phyloP scores from a whole-genome alignment of 1,139 yeast species.

The Kodamaea ohmeri region DNA sequence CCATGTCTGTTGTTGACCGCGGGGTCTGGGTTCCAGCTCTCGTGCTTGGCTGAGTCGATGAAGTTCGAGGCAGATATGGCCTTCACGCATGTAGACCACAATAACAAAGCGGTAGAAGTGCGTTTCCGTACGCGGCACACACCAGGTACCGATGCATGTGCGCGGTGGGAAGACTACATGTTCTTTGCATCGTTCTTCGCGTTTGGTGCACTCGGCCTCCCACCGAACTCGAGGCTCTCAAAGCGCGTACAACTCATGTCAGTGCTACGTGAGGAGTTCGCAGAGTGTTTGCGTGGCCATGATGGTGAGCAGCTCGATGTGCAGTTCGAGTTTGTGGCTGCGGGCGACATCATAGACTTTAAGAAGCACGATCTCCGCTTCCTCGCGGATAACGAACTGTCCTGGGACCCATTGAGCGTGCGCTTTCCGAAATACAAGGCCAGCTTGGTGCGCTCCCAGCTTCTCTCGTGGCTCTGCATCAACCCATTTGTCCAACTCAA shows the following conservation, averaged over 20 bases:
- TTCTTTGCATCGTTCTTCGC: slow-evolving; percentile 11
- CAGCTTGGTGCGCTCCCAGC: slow-evolving; percentile 25
- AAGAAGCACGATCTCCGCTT: slow-evolving; percentile 37
- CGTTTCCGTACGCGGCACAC: slow-evolving; percentile 7
- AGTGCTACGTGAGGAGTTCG: slow-evolving; percentile 3
- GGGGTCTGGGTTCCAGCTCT: slow-evolving; percentile 20
- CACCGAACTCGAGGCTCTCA: slow-evolving; percentile 10
- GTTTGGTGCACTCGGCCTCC: slow-evolving; percentile 9
- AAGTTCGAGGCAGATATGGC: slow-evolving; percentile 16
- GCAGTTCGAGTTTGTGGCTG: slow-evolving; percentile 14
- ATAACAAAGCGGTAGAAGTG: slow-evolving; percentile 20
- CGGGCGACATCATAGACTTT: slow-evolving; percentile 38
- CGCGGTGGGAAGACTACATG: slow-evolving; percentile 9
- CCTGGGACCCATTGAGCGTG: slow-evolving; percentile 12
- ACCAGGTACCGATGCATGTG: neutral
- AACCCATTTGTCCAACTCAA: slow-evolving; percentile 36
- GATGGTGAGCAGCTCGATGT: slow-evolving; percentile 9
- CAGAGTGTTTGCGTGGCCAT: neutral
- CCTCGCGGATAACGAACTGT: slow-evolving; percentile 13
- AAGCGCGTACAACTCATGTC: slow-evolving; percentile 8
- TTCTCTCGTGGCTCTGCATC: slow-evolving; percentile 41
- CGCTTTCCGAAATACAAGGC: slow-evolving; percentile 14
- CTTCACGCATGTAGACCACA: slow-evolving; percentile 23
- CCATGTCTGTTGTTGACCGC: slow-evolving; percentile 19
- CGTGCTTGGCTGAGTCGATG: slow-evolving; percentile 10